phyloP scores from a whole-genome alignment of 345 rosid species.

The Populus nigra region DNA sequence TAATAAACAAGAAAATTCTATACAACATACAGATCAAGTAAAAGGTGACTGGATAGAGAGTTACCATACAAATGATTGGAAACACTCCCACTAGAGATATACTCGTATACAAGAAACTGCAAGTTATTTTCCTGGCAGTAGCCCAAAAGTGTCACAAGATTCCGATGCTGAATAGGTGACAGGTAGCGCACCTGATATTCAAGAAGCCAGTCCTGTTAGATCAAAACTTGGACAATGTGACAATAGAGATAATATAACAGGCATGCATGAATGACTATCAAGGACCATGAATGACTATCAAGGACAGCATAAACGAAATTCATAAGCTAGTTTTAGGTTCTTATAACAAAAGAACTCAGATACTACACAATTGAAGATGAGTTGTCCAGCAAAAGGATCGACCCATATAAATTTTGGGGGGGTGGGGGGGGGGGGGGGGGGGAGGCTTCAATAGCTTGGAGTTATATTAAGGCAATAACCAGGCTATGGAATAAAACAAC shows the following conservation, averaged over 20 bases:
- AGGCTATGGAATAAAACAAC: neutral
- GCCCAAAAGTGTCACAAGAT: constrained; percentile 83
- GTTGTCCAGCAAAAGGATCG: neutral
- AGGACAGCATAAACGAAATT: neutral
- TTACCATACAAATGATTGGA: constrained; percentile 97
- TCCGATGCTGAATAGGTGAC: constrained; percentile 78
- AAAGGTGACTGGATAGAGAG: constrained; percentile 49
- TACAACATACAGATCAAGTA: constrained; percentile 5
- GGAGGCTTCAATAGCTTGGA: constrained; percentile 1
- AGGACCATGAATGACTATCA: neutral
- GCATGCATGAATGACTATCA: neutral
- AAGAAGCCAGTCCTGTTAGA: constrained; percentile 15
- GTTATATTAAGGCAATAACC: neutral
- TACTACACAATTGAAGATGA: neutral
- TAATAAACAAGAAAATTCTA: neutral
- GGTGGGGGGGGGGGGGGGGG: neutral
- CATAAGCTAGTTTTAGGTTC: constrained; percentile 4
- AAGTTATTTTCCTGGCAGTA: constrained; percentile 81
- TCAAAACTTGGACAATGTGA: constrained; percentile 14
- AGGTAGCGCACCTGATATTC: constrained; percentile 70
- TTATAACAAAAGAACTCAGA: neutral
- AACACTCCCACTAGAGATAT: constrained; percentile 93
- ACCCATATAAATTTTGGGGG: neutral
- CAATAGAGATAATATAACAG: constrained; percentile 2
- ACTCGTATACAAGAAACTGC: constrained; percentile 82